Base-by-base conservation (phyloP, 1,284 basidiomycete species). In the Veloporphyrellus conicus region DNA sequence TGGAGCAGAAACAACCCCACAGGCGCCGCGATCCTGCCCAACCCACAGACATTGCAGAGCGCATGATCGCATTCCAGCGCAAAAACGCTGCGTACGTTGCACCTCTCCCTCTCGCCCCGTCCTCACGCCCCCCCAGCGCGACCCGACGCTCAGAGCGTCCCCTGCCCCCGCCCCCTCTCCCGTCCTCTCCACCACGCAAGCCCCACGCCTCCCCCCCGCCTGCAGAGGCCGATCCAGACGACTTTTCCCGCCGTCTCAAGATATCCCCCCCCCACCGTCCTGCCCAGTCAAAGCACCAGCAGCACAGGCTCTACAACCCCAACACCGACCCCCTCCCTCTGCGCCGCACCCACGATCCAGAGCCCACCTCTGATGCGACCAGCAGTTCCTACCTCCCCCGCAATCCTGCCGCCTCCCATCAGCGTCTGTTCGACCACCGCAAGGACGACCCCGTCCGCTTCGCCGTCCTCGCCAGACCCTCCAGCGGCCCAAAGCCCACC, bases 361-460 rank as follows among this genome's bases (percentile, higher is more conserved):
- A 87, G 42, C 54, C 71, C 14, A 74, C 76, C 55, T 80, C 81
- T 0, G 83, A 85, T 48, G 68, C 68, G 19, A 71, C 74, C 8
- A 75, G 74, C 49, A 75, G 71, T 57, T 76, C 78, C 0, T 73
- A 78, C 54, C 68, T 72, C n/a, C 72, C 73, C 19, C 71, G 74
- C 44, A 62, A 60, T 22, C 47, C 66, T 10, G 54, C 68, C 2
- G 29, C 66, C 36, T 20, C 67, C 23, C 68, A 68, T 23, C 76
- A 82, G 6, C 84, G 87, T 54, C 76, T 94, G 0, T 93, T 92
- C 50, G 90, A 93, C 62, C 86, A 84, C 50, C 74, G 86, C 40
- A 86, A 86, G 63, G 86, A 94, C 63, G 87, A 94, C 63, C 88
- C 91, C 0, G 80, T 92, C 36, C 78, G 83, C 7, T 93, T 92